Conservation (phyloP, 176 grass and related monocot species). For the Eragrostis curvula region DNA sequence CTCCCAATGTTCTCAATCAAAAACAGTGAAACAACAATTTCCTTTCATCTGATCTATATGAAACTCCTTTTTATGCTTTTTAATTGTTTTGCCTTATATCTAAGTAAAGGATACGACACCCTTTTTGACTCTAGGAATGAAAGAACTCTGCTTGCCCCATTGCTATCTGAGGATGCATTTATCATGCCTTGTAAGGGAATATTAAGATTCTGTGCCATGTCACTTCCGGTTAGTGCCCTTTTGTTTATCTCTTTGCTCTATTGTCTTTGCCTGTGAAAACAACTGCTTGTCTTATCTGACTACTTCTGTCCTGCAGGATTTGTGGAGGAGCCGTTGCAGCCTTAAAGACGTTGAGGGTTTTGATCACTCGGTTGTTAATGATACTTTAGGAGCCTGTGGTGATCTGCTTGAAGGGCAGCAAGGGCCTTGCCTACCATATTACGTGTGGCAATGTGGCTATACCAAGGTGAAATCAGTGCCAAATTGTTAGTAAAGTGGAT, state of each 20-base stretch:
- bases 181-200: slow-evolving; percentile 88
- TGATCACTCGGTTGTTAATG: slow-evolving; percentile 77
- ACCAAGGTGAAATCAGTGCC: slow-evolving; percentile 52
- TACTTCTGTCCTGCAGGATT: slow-evolving; percentile 51
- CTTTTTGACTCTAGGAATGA: slow-evolving; percentile 67
- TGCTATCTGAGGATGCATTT: slow-evolving; percentile 68
- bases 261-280: background rate
- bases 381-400: slow-evolving; percentile 87
- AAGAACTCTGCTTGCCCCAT: slow-evolving; percentile 67
- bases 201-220: slow-evolving; percentile 84
- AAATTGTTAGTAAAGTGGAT: background rate
- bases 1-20: background rate
- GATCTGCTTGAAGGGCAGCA: slow-evolving; percentile 62
- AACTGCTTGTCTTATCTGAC: background rate
- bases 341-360: slow-evolving; percentile 81
- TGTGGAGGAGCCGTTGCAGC: slow-evolving; percentile 76
- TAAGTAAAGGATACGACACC: background rate
- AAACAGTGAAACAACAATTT: background rate
- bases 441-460: slow-evolving; percentile 90
- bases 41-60: background rate
- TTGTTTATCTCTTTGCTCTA: background rate
- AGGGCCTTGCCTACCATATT: slow-evolving; percentile 77
- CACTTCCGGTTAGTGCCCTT: slow-evolving; percentile 79
- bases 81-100: background rate
- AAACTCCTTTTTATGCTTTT: background rate